Evolutionary conservation across 352 stramenopile genomes (phyloP), one percentile per base, ranked within the genome.

Genomic region (Aphanomyces euteiches): DNA sequence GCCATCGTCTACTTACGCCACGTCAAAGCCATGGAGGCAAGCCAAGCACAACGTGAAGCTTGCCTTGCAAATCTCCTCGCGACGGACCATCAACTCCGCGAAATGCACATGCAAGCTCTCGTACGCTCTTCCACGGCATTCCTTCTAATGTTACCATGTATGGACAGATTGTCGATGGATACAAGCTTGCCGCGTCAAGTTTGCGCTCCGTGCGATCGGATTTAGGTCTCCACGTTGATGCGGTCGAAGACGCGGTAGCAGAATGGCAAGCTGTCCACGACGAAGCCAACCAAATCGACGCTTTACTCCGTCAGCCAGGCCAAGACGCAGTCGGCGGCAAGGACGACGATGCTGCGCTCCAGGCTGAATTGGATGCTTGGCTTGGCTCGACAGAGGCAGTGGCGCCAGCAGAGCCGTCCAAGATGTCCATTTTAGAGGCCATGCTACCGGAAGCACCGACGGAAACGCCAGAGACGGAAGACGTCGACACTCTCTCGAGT

Each of bases 161-260:
- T 57, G 40, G 57, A 61, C 21, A 61, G 64, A 34, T 64, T 43
- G 8, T 70, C 15, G 48, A 63, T 10, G 64, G 64, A n/a, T 70
- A 70, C 64, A 63, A 70, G 17, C 43, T 70, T 7, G 64, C 64
- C 3, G n/a, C 64, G 12, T 10, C 13, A 21, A 70, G 64, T 50
- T n/a, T 70, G 36, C 64, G 47, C 15, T 13, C 6, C 7, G 39
- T 53, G 15, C 64, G 64, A 2, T 36, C 17, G 34, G 34, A 47
- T 15, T 47, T 70, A 12, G 36, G 53, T 5, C 54, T 70, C 37
- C 41, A 43, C 5, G 41, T 40, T 15, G 47, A 70, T 12, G 48
- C 47, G 1, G 64, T 47, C n/a, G 47, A 36, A 37, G 64, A 60
- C 10, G 28, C 45, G 3, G 36, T 70, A 15, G 48, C 64, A 7